Base-by-base conservation (phyloP, 768 basidiomycete species). In the Boletus patriciae region DNA sequence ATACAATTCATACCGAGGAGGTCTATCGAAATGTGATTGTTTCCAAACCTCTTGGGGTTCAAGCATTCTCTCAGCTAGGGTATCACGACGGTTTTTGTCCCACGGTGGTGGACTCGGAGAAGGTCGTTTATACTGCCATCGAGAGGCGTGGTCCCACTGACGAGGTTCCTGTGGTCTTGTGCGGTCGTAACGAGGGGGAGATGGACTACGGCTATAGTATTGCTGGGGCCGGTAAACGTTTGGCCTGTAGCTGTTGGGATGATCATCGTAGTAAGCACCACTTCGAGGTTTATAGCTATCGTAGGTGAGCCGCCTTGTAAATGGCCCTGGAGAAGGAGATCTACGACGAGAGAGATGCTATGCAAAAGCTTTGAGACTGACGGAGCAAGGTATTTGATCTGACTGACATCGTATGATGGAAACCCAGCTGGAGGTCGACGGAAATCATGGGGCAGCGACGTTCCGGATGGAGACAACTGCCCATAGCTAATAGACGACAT, bases 11-110 rank as follows among this genome's bases (percentile, higher is more conserved):
- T 69, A 66, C 60, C 78, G 74, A 36, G 49, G 31, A 31, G 75
- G 66, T 62, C 78, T 76, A 63, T 84, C 82, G 47, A 64, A 64
- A 62, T 83, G 83, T 10, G 73, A 70, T 60, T 86, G 81, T 66
- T 85, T 87, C 88, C 89, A 90, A 33, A 76, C 72, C 19, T 87
- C 84, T 34, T 86, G 87, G 33, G 88, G 87, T 66, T 90, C 89
- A 65, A 90, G 84, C 77, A 84, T 82, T 60, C 86, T 77, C 57
- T 80, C 74, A 13, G 77, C 74, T 46, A 76, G 70, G 55, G 67
- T 70, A 55, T 78, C 77, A 50, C 75, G 73, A 54, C 70, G 67
- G 44, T 40, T 63, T 59, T 71, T 70, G 50, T 67, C 66, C 71
- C 68, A 67, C 51, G 68, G 56, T 36, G 60, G 64, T 56, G 76